Conservation (phyloP, 1,284 basidiomycete species). For the Melampsora larici-populina region DNA sequence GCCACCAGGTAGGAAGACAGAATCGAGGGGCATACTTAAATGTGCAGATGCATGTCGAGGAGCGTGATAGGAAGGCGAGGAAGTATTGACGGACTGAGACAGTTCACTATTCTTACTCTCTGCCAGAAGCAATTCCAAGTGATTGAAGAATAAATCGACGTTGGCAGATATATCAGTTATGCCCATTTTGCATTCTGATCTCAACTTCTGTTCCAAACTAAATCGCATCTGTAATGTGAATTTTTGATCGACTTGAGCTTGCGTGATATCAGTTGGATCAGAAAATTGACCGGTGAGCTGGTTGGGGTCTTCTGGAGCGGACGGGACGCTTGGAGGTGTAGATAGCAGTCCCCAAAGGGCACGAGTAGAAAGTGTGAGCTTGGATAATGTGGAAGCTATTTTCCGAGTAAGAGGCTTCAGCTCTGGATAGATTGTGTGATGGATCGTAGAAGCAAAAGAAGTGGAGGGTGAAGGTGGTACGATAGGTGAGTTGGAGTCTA, state of each 20-base stretch:
- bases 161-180: slow-evolving; percentile 26
- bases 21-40: slow-evolving; percentile 27
- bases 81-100: not conserved
- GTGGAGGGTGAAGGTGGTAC: slow-evolving; percentile 31
- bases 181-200: slow-evolving; percentile 41
- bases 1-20: slow-evolving; percentile 28
- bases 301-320: slow-evolving; percentile 53
- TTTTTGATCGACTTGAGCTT: slow-evolving; percentile 44
- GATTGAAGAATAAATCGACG: slow-evolving; percentile 38
- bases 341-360: slow-evolving; percentile 51
- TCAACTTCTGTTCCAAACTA: slow-evolving; percentile 31
- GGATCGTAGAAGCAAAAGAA: not conserved
- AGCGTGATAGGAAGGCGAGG: not conserved
- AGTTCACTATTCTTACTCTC: not conserved
- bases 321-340: slow-evolving; percentile 42
- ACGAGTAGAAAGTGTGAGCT: slow-evolving; percentile 56
- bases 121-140: slow-evolving; percentile 25
- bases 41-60: slow-evolving; percentile 37
- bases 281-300: slow-evolving; percentile 54
- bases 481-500: slow-evolving; percentile 31
- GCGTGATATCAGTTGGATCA: slow-evolving; percentile 49
- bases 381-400: slow-evolving; percentile 57
- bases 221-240: slow-evolving; percentile 43
- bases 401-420: slow-evolving; percentile 56
- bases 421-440: slow-evolving; percentile 44